A percentile compares a stretch with the other conserved stretches of the same genome.
phyloP scores from a whole-genome alignment of 441 rosid genomes.

The Cnidoscolus chayamansa region DNA sequence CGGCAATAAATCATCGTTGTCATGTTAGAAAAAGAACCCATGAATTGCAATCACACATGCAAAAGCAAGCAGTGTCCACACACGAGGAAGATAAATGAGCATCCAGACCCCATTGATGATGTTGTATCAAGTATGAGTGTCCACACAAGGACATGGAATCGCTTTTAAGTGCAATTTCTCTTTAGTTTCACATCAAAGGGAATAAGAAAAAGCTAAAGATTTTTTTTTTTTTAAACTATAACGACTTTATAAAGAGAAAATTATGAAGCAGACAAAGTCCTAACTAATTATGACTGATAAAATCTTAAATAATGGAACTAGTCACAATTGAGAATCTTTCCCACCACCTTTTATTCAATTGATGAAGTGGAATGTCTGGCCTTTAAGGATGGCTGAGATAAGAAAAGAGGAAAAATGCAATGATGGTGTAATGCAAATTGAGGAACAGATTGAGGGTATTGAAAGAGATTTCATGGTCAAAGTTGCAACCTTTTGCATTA shows the following conservation, averaged over 20 bases:
- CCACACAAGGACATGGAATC: constrained; percentile 38
- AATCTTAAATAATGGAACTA: constrained; percentile 23
- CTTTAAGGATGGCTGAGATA: constrained; percentile 33
- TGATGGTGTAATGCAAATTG: constrained; percentile 40
- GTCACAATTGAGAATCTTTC: constrained; percentile 16
- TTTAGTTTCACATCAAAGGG: constrained; percentile 17
- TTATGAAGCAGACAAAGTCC: constrained; percentile 21
- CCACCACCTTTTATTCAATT: constrained; percentile 25
- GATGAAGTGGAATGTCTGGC: constrained; percentile 30
- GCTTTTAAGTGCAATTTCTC: constrained; percentile 31
- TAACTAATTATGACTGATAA: constrained; percentile 29
- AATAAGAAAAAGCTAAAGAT: constrained; percentile 21
- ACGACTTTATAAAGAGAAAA: constrained; percentile 11
- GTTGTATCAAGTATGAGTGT: neutral
- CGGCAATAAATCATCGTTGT: constrained; percentile 34
- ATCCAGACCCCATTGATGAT: neutral
- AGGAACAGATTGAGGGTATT: constrained; percentile 22
- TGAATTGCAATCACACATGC: constrained; percentile 20
- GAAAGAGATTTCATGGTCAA: constrained; percentile 34
- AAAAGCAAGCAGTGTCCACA: constrained; percentile 16
- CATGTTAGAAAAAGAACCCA: neutral
- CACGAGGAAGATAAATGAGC: constrained; percentile 13
- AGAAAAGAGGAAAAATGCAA: constrained; percentile 24
- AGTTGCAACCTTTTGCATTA: constrained; percentile 29
- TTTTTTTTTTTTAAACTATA: constrained; percentile 16